A percentile compares a stretch with the other conserved stretches of the same genome.
Evolutionary conservation across 192 early-diverging fungal species (phyloP).

Genomic region (Glomus cerebriforme): DNA sequence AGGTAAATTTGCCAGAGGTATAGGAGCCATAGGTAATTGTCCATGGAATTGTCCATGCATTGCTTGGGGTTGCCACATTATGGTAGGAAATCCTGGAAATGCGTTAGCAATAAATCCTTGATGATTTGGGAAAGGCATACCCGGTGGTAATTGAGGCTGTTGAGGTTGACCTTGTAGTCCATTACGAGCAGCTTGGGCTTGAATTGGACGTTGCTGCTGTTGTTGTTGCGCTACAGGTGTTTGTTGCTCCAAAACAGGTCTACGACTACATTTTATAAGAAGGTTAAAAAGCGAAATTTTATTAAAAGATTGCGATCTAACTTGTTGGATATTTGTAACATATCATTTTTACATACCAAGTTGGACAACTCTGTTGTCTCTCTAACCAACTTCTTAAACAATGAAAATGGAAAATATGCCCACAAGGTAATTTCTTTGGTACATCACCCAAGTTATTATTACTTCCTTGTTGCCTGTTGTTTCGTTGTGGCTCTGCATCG

Average conservation of each 20-base stretch:
- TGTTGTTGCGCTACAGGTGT: slow-evolving; percentile 14
- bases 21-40: background rate
- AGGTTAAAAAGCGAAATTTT: slow-evolving; percentile 7
- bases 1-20: slow-evolving; percentile 2
- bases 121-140: slow-evolving; percentile 13
- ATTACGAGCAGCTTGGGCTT: background rate
- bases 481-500: background rate
- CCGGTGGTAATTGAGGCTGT: slow-evolving; percentile 4
- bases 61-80: slow-evolving; percentile 15
- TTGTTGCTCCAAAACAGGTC: slow-evolving; percentile 44
- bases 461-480: slow-evolving; percentile 19
- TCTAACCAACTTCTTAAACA: slow-evolving; percentile 97
- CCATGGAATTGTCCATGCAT: slow-evolving; percentile 17
- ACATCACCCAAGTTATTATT: slow-evolving; percentile 54
- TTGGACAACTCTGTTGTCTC: slow-evolving; percentile 96
- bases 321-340: background rate
- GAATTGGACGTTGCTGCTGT: slow-evolving; percentile 16
- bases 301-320: background rate
- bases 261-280: slow-evolving; percentile 39
- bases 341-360: slow-evolving; percentile 74
- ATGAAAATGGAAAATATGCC: slow-evolving; percentile 97
- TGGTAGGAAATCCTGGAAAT: slow-evolving; percentile 5
- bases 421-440: slow-evolving; percentile 94
- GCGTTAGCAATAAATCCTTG: slow-evolving; percentile 7
- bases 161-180: slow-evolving; percentile 23